These are phyloP conservation scores for Pythium brassicae DNA, from an alignment of 352 stramenopile species.

Conservation along the genomic window DNA sequence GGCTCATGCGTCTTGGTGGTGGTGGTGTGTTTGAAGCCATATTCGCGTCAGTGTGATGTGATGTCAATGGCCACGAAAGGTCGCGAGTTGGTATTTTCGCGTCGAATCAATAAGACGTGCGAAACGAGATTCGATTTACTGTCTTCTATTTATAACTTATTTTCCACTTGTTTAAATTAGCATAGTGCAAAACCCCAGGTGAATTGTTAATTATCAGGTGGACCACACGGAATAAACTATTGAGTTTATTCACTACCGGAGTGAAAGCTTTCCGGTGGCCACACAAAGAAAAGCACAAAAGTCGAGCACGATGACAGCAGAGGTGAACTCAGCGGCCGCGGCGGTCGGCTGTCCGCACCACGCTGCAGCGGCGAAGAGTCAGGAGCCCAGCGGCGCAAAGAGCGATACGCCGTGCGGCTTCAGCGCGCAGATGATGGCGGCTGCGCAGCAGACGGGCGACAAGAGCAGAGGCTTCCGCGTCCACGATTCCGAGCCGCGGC, in stretches of 20 bases:
- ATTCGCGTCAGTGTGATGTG: no score
- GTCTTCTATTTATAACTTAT: no score
- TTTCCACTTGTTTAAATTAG: no score
- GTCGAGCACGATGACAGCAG: slow-evolving; percentile 43
- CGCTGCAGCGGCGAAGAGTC: slow-evolving; percentile 9
- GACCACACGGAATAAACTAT: no score
- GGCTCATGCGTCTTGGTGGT: no score
- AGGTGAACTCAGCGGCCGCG: slow-evolving; percentile 59
- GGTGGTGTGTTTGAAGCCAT: no score
- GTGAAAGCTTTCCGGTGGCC: neutral
- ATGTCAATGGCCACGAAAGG: no score
- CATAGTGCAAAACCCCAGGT: no score
- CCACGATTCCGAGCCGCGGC: slow-evolving; percentile 18
- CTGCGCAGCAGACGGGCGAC: slow-evolving; percentile 34
- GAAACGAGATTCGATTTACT: no score
- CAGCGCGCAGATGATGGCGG: slow-evolving; percentile 56
- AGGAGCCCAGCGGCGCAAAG: neutral
- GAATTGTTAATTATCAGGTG: no score
- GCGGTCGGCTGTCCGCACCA: slow-evolving; percentile 46
- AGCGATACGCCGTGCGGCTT: slow-evolving; percentile 29
- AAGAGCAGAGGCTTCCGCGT: slow-evolving; percentile 31
- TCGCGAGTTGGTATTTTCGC: no score
- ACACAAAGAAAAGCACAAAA: neutral
- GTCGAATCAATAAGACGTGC: no score
- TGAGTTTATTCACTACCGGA: slow-evolving; percentile 3